phyloP scores from a whole-genome alignment of 164 flowering plant species.

The Litsea cubeba region DNA sequence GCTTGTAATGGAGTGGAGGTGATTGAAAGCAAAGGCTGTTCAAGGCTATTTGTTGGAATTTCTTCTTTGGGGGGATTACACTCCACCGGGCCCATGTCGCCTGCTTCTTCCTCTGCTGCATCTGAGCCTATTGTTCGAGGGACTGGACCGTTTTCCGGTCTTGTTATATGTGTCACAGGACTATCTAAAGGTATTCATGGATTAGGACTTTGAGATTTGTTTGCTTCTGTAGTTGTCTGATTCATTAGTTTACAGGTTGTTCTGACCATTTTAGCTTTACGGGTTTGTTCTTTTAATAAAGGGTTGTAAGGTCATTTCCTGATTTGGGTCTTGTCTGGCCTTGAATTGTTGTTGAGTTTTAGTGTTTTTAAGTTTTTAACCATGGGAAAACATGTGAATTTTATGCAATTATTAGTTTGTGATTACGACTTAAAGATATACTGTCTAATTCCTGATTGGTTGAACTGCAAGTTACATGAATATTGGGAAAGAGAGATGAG shows the following conservation, averaged over 20 bases:
- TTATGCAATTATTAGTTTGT: neutral
- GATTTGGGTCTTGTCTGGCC: neutral
- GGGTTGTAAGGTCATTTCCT: neutral
- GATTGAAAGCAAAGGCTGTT: conserved; percentile 51
- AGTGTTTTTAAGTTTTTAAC: neutral
- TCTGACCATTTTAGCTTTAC: neutral
- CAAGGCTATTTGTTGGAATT: conserved; percentile 39
- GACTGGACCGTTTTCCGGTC: conserved; percentile 62
- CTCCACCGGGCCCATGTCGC: conserved; percentile 32
- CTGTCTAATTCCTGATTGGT: neutral
- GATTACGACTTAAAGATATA: too few species aligned
- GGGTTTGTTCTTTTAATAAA: neutral
- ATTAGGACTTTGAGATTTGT: neutral
- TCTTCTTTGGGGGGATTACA: conserved; percentile 30
- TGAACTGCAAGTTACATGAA: too few species aligned
- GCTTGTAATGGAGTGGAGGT: conserved; percentile 38
- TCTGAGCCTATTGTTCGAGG: conserved; percentile 22
- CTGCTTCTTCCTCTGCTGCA: conserved; percentile 29
- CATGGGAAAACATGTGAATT: neutral
- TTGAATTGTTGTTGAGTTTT: neutral
- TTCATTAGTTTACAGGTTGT: neutral
- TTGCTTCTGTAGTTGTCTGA: neutral
- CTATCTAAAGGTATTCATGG: conserved; percentile 67
- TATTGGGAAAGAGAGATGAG: neutral
- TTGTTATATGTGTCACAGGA: conserved; percentile 86